Evolutionary conservation across 352 stramenopile genomes (phyloP).

Genomic region (Peronospora tabacina): DNA sequence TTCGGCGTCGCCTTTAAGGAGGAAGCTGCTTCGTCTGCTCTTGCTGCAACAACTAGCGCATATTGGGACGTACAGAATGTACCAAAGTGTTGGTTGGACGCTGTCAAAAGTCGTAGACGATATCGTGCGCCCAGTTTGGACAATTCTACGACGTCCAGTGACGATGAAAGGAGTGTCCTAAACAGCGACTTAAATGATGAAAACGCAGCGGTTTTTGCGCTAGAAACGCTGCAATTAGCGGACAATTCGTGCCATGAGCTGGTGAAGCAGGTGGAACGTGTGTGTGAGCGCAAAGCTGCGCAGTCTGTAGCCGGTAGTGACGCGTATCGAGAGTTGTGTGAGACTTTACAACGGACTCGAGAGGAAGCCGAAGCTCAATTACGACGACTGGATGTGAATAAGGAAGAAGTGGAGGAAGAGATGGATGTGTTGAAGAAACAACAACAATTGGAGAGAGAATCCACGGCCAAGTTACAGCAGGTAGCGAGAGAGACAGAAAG

Average conservation of each 20-base stretch:
- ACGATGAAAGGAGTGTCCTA: conserved; percentile 18
- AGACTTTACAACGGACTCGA: conserved; percentile 50
- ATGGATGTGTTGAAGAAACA: conserved; percentile 28
- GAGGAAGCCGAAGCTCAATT: conserved; percentile 46
- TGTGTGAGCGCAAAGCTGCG: conserved; percentile 55
- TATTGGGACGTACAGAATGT: conserved; percentile 7
- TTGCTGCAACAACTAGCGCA: neutral
- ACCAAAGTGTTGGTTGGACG: neutral
- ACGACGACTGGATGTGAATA: conserved; percentile 11
- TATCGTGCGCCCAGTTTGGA: conserved; percentile 47
- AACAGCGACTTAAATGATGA: neutral
- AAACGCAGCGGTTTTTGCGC: conserved; percentile 7
- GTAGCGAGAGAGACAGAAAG: conserved; percentile 7
- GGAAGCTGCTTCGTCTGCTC: conserved; percentile 8
- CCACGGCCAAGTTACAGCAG: conserved; percentile 33
- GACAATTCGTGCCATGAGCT: conserved; percentile 45
- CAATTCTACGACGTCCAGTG: conserved; percentile 42
- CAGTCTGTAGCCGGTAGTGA: conserved; percentile 41
- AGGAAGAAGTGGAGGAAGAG: conserved; percentile 1
- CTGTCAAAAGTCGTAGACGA: neutral
- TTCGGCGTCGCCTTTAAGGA: conserved; percentile 35
- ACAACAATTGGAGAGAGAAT: conserved; percentile 32
- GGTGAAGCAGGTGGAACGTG: conserved; percentile 48
- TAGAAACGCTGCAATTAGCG: conserved; percentile 24
- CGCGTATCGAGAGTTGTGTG: conserved; percentile 52